Base-by-base conservation (phyloP, 306 rosid genomes). In the Sicyos edulis region DNA sequence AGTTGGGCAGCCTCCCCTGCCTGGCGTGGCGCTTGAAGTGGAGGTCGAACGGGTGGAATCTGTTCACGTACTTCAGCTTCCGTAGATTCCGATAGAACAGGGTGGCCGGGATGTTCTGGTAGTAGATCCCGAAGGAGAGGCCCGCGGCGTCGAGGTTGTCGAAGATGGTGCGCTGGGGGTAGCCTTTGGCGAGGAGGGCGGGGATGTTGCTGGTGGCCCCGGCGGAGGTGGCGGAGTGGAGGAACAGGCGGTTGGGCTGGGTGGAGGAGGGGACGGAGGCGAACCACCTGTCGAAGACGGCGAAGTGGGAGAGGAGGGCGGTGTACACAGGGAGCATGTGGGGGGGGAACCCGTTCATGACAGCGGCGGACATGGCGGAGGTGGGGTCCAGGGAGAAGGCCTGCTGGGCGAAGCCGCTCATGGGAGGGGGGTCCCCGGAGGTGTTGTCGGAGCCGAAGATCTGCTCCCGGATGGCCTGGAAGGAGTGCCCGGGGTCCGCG, bases 271-370 rank as follows among this genome's bases (percentile, higher is more conserved):
- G 98, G 45, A 90, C 75, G 0, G 98, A 83, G 9, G 98, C 90
- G 42, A 92, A 92, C 98, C 98, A 92, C 91, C 97, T 92, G 76
- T 92, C 98, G 52, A 88, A 90, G 1, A 92, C 90, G 6, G 98
- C 96, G 72, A 92, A 92, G 19, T 92, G 77, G 4, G 91, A 83
- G 1, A 88, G 96, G 20, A 92, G 96, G 6, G 93, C 20, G 37
- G 84, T 79, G 26, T 88, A 92, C 9, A 88, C 91, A n/a, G 88
- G 50, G 14, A 92, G 63, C 77, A 26, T 73, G 7, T 88, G 86
- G 0, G 98, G 96, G 0, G 53, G 74, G 40, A 92, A 92, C 3
- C 96, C 98, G 50, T 83, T 92, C 96, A 92, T 90, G 1, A 92
- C 98, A 37, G 78, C 71, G 50, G 55, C 54, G 13, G 90, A 78